Evolutionary conservation across 225 moss, liverwort and hornwort species (phyloP), one percentile per base, ranked within the genome.

Genomic region (Physcomitrellopsis africana): DNA sequence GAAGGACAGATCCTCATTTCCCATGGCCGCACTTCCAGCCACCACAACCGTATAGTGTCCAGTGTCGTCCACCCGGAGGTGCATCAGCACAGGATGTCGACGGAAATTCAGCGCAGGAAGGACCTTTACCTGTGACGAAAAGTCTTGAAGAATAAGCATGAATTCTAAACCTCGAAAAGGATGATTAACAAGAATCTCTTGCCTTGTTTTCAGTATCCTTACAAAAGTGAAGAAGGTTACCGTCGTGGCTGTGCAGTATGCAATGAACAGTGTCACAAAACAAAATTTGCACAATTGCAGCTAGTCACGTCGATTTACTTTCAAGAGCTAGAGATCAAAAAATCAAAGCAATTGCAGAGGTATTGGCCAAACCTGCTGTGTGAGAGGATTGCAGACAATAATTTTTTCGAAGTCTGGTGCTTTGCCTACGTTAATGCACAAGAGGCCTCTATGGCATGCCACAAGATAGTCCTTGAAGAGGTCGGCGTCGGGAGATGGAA

Each of bases 81-180:
- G 76, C 87, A 87, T 81, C 0, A 87, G 79, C 23, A 84, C 84
- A 0, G 87, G 87, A 10, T 87, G 81, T 14, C 84, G 55, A 5
- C 46, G 8, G 18, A 42, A 3, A 0, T 53, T 51, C 42, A 84
- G 52, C 13, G 73, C 56, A 7, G 84, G 81, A 9, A 87, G 74
- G 5, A 10, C 42, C 67, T 71, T 84, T 1, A 3, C 58, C 32
- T 37, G 32, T 37, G 32, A 37, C 3, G 32, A 37, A 37, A 37
- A 37, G 7, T 37, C 32, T 37, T 37, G 32, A 7, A 37, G 32
- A 37, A 37, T 37, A 37, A 37, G 32, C 32, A 37, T 37, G 32
- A 37, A 37, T 37, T 37, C 32, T 37, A 37, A 37, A 37, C 7
- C 7, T 37, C 32, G 32, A 37, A 37, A 37, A 7, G 32, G 32